phyloP scores from a whole-genome alignment of 106 monocot genomes.

The Phalaenopsis aphrodite region DNA sequence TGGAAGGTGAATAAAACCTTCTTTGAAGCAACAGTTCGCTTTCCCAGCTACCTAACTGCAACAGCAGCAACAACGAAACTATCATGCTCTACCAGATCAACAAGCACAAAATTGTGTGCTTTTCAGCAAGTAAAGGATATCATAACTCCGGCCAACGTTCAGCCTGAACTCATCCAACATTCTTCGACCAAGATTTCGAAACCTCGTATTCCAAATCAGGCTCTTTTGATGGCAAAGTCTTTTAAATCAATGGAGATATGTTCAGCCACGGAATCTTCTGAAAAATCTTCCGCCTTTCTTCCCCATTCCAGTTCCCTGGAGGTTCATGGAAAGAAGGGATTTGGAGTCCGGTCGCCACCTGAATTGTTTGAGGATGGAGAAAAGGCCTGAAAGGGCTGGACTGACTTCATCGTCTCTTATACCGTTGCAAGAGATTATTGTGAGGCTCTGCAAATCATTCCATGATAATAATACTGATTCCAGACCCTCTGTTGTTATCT shows the following conservation, averaged over 20 bases:
- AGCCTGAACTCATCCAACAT: neutral
- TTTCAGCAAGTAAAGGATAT: neutral
- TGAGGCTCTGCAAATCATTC: constrained; percentile 67
- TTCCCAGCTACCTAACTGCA: no score
- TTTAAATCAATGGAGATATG: no score
- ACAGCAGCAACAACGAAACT: neutral
- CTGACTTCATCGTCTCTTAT: constrained; percentile 57
- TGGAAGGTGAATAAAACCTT: neutral
- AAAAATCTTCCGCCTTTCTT: constrained; percentile 85
- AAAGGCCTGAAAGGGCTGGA: constrained; percentile 59
- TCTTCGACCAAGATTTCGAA: neutral
- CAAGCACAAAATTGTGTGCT: constrained; percentile 6
- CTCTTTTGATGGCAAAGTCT: neutral
- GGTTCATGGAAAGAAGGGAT: constrained; percentile 49
- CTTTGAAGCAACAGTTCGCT: neutral
- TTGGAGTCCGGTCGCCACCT: constrained; percentile 90
- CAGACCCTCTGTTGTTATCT: constrained; percentile 66
- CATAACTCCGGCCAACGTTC: neutral
- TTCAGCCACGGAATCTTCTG: constrained; percentile 24
- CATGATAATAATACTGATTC: constrained; percentile 72
- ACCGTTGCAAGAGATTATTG: constrained; percentile 74
- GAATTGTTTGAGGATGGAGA: constrained; percentile 74
- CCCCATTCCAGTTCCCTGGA: constrained; percentile 74
- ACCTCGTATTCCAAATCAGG: no score
- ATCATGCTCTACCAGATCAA: neutral